A percentile compares a stretch with the other conserved stretches of the same genome.
phyloP scores from a whole-genome alignment of 2,329 filamentous ascomycete genomes.

The Cercospora sp. region DNA sequence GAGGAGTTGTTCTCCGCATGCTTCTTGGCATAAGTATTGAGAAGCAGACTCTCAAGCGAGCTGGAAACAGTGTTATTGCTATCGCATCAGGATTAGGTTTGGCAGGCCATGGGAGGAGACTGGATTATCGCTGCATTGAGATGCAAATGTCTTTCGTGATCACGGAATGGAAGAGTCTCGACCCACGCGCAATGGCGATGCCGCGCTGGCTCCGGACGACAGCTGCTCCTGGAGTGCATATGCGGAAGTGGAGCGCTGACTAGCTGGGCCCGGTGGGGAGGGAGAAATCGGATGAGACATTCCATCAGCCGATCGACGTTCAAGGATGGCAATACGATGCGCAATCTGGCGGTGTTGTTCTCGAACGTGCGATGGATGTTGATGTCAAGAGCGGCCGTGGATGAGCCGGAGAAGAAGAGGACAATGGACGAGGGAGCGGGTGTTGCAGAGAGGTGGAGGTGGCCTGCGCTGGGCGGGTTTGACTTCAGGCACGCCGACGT shows the following conservation, averaged over 20 bases:
- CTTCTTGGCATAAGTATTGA: not conserved
- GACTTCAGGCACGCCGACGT: not conserved
- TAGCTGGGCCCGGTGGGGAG: not conserved
- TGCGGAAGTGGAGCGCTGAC: not conserved
- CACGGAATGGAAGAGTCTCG: not conserved
- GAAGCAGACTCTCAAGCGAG: not conserved
- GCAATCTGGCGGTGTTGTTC: not conserved
- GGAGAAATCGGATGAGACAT: constrained; percentile 1
- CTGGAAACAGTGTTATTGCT: not conserved
- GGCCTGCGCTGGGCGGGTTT: not conserved
- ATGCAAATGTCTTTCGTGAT: not conserved
- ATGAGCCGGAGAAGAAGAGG: not conserved
- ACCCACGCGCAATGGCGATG: not conserved
- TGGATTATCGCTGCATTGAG: not conserved
- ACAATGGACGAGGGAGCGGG: not conserved
- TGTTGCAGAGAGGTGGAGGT: not conserved
- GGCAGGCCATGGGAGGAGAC: not conserved
- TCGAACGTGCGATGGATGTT: not conserved
- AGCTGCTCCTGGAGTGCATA: constrained; percentile 1
- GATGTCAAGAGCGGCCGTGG: too few species aligned
- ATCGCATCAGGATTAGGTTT: not conserved
- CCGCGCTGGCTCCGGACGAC: not conserved
- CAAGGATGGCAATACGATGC: not conserved
- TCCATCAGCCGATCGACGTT: not conserved
- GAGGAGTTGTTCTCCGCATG: not conserved